These are phyloP conservation scores for Oldenlandia corymbosa DNA, from an alignment of 257 asterid genomes.

Conservation along the genomic window DNA sequence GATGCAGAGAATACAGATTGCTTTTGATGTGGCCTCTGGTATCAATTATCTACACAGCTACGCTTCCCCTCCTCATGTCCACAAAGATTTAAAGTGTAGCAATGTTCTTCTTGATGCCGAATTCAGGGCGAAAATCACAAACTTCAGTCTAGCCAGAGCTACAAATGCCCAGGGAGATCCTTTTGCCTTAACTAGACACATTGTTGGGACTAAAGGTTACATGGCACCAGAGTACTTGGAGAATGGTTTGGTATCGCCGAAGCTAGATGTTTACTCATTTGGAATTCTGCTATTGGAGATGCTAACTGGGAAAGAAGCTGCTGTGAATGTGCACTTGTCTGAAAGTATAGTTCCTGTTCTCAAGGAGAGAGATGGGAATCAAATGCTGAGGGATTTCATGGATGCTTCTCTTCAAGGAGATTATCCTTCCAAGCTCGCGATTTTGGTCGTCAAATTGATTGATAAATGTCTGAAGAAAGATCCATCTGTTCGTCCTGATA, in stretches of 20 bases:
- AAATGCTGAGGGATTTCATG: slow-evolving; percentile 33
- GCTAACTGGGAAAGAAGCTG: slow-evolving; percentile 64
- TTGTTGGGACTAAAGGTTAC: slow-evolving; percentile 90
- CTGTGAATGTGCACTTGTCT: slow-evolving; percentile 25
- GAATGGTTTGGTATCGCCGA: slow-evolving; percentile 68
- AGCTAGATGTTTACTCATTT: slow-evolving; percentile 82
- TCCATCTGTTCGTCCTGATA: slow-evolving; percentile 58
- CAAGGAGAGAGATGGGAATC: slow-evolving; percentile 32
- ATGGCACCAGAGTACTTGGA: slow-evolving; percentile 98
- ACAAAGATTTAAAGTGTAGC: slow-evolving; percentile 63
- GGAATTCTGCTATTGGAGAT: slow-evolving; percentile 80
- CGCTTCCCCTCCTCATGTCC: slow-evolving; percentile 73
- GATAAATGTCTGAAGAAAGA: slow-evolving; percentile 57
- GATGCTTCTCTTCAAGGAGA: slow-evolving; percentile 54
- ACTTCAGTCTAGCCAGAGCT: slow-evolving; percentile 67
- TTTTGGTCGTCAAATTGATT: slow-evolving; percentile 40
- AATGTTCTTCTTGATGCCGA: slow-evolving; percentile 62
- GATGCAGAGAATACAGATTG: slow-evolving; percentile 63
- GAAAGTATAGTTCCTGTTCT: slow-evolving; percentile 36
- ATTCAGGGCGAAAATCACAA: slow-evolving; percentile 68
- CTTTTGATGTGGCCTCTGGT: slow-evolving; percentile 69
- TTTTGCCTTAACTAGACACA: slow-evolving; percentile 79
- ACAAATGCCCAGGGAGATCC: slow-evolving; percentile 61
- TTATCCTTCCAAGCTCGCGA: slow-evolving; percentile 48
- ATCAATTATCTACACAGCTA: slow-evolving; percentile 78